Evolutionary conservation across 257 asterid species (phyloP).

Genomic region (Capsicum chinense): DNA sequence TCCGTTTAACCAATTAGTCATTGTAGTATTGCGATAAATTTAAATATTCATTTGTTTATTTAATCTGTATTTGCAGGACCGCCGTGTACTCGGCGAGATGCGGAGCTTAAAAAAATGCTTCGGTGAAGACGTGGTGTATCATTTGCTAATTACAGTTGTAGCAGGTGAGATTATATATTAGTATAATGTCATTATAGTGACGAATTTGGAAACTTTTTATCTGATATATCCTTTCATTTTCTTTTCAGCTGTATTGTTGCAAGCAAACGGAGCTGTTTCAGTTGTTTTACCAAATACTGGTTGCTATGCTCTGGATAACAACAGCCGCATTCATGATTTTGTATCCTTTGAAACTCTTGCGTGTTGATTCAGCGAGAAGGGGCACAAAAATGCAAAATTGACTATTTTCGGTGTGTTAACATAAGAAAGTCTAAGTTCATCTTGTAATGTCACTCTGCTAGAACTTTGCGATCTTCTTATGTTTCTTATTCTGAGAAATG

Average conservation of each 20-base stretch:
- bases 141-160: background rate
- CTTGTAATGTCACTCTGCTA: background rate
- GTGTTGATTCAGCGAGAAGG: background rate
- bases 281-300: conserved; percentile 74
- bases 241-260: conserved; percentile 55
- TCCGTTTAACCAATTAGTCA: background rate
- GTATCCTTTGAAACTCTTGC: conserved; percentile 62
- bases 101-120: conserved; percentile 8
- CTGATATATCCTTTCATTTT: conserved; percentile 15
- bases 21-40: background rate
- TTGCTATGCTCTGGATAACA: conserved; percentile 78
- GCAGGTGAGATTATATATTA: conserved; percentile 16
- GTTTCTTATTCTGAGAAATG: background rate
- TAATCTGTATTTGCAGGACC: conserved; percentile 8
- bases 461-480: conserved; percentile 1
- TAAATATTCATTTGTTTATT: background rate
- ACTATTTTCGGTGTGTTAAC: background rate
- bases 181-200: background rate
- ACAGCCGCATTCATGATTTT: conserved; percentile 81
- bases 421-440: background rate
- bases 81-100: background rate
- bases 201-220: conserved; percentile 12
- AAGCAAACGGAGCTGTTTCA: conserved; percentile 62
- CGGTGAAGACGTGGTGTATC: background rate
- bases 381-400: conserved; percentile 8